Evolutionary conservation across 306 rosid genomes (phyloP).

Genomic region (Leucaena leucocephala): DNA sequence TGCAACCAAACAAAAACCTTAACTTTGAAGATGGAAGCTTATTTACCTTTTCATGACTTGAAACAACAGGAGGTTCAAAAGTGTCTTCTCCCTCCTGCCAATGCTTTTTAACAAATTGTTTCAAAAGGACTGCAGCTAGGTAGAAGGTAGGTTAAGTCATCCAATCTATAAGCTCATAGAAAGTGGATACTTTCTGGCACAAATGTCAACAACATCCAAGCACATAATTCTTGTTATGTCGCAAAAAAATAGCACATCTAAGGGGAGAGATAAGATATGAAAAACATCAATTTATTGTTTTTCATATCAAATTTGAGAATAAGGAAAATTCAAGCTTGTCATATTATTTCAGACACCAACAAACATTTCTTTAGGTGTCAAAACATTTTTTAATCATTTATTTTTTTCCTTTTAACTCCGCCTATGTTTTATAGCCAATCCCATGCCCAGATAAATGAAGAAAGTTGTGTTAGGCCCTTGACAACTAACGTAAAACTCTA

Average conservation of each 20-base stretch:
- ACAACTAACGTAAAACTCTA: too few species aligned
- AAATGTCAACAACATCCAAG: slow-evolving; percentile 29
- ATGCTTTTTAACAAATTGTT: slow-evolving; percentile 88
- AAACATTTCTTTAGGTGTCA: slow-evolving; percentile 17
- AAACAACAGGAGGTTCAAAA: slow-evolving; percentile 86
- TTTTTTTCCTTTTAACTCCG: background rate
- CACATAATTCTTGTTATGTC: slow-evolving; percentile 13
- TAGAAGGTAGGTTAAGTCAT: slow-evolving; percentile 61
- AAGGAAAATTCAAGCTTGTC: slow-evolving; percentile 25
- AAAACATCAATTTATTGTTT: slow-evolving; percentile 15
- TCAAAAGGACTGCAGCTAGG: slow-evolving; percentile 99
- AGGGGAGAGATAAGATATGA: background rate
- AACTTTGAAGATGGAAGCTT: background rate
- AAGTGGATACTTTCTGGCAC: slow-evolving; percentile 27
- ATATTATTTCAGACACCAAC: slow-evolving; percentile 10
- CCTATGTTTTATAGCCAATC: too few species aligned
- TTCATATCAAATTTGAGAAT: slow-evolving; percentile 7
- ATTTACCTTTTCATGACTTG: slow-evolving; percentile 77
- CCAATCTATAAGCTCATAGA: slow-evolving; percentile 41
- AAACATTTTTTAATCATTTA: background rate
- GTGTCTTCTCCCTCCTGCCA: slow-evolving; percentile 90
- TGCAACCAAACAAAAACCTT: slow-evolving; percentile 6
- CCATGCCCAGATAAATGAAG: too few species aligned
- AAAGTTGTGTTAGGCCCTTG: too few species aligned
- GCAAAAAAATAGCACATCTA: background rate